Evolutionary conservation across 1,284 basidiomycete genomes (phyloP), one percentile per base, ranked within the genome.

Genomic region (Stygiomarasmius scandens): DNA sequence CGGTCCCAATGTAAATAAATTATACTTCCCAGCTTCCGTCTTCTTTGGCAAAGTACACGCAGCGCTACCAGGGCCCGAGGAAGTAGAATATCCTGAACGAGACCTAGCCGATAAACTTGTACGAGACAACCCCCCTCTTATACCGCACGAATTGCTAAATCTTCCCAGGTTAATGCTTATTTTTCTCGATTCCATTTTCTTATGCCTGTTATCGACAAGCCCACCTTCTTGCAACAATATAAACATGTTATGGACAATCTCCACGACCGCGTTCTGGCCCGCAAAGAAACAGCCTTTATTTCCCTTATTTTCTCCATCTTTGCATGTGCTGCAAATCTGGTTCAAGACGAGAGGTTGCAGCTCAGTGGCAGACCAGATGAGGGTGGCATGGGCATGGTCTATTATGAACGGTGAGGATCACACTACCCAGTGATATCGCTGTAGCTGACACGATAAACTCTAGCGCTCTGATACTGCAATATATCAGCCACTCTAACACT

Each of bases 11-110:
- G 85, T 84, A 48, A 90, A 91, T 70, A 92, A 93, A 69, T 77
- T 95, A 5, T 95, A 94, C 74, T 95, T 95, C 73, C 92, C 91
- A 2, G 90, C 92, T 2, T 86, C 91, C 20, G 88, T 95, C 45
- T 93, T 92, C 67, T 93, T 94, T 66, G 93, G 93, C 38, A 92
- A 92, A 71, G 80, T 95, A 58, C 84, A 84, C 63, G 6, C 38
- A 41, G 93, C 91, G 23, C 81, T 95, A 36, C 93, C 93, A 52
- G 81, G 84, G 19, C 83, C 92, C 32, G 90, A 94, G 64, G 91
- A 95, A 73, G 93, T 94, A 38, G 90, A 93, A 71, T 95, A 88
- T 66, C 93, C 93, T 12, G 83, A 87, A 25, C 81, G 89, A 60
- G 90, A 92, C 69, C 77, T 93, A 49, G 92, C 92, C 34, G 89